These are phyloP conservation scores for Sporothrix inflata DNA, from an alignment of 2,329 filamentous ascomycete genomes.

Conservation along the genomic window DNA sequence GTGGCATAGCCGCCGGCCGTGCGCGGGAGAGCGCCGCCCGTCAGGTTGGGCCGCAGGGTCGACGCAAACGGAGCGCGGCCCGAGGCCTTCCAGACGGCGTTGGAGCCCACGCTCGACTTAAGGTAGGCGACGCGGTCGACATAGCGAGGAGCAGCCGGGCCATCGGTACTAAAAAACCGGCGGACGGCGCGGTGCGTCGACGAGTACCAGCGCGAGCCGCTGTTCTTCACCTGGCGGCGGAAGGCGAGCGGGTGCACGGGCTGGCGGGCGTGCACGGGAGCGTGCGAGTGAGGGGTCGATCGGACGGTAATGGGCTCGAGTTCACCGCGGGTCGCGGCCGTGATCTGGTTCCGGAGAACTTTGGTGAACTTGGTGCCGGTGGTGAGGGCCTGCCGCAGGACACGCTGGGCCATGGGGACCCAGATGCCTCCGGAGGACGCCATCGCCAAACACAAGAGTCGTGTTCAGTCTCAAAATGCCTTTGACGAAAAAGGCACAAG, in stretches of 20 bases:
- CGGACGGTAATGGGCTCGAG: constrained; percentile 53
- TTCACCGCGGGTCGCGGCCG: constrained; percentile 46
- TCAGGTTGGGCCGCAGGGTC: constrained; percentile 87
- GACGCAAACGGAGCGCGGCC: constrained; percentile 84
- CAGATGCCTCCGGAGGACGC: constrained; percentile 60
- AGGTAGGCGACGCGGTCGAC: constrained; percentile 56
- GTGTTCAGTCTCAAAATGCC: constrained; percentile 14
- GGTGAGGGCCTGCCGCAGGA: constrained; percentile 55
- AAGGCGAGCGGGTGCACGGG: constrained; percentile 57
- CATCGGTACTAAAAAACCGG: constrained; percentile 54
- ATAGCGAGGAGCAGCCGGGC: constrained; percentile 41
- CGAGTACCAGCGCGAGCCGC: constrained; percentile 47
- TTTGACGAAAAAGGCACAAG: not conserved
- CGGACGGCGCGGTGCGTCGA: constrained; percentile 41
- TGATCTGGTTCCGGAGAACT: constrained; percentile 55
- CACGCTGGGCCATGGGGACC: constrained; percentile 59
- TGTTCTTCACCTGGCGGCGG: constrained; percentile 52
- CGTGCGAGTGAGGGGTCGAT: constrained; percentile 36
- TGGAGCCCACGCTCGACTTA: constrained; percentile 53
- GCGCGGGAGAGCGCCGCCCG: constrained; percentile 80
- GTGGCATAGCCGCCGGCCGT: constrained; percentile 87
- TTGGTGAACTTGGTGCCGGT: constrained; percentile 51
- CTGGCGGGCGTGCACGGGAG: constrained; percentile 43
- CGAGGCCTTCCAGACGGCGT: constrained; percentile 63
- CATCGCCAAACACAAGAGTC: constrained; percentile 46